Base-by-base conservation (phyloP, 2,329 filamentous ascomycete species). In the Neofusicoccum parvum region DNA sequence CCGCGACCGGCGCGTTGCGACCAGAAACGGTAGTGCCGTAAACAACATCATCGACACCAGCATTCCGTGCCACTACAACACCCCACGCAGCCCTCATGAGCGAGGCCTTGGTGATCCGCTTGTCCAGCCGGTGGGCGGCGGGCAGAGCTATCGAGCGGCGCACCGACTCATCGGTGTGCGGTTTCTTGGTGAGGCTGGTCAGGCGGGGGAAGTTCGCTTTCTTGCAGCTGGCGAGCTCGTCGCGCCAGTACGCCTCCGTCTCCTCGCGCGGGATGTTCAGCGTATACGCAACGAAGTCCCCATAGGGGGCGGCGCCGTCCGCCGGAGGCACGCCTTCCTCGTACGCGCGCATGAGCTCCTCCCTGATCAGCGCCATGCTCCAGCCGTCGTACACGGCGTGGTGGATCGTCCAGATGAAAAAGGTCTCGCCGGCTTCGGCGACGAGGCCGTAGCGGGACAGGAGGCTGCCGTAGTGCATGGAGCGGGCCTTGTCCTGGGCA, bases 11-110 rank as follows among this genome's bases (percentile, higher is more conserved):
- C 51, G 74, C 71, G 64, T 79, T 80, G 65, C 80, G 78, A 1
- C 79, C 79, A 36, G 73, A 76, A 51, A 81, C 77, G 65, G 79
- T 73, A 60, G 80, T 75, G 0, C 80, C 79, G 36, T 81, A 81
- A 15, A 81, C 75, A 46, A 80, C 71, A 63, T 82, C 80, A 0
- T 69, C 66, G 20, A 69, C 73, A 23, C 74, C 72, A 0, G 80
- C 75, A 50, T 72, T 68, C 20, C 63, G 56, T 3, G 69, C 76
- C 3, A 83, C 69, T 7, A 78, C 76, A 0, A 70, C 39, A 0
- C 71, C 70, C 72, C 72, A 75, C 0, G 81, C 80, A 14, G 78
- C 79, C 63, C 82, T 82, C 68, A 82, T 64, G 12, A 72, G 20
- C 10, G 72, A 72, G 34, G 71, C 66, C 3, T 66, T 23, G 2